Base-by-base conservation (phyloP, 2,329 filamentous ascomycete species). In the Neurospora sp. region DNA sequence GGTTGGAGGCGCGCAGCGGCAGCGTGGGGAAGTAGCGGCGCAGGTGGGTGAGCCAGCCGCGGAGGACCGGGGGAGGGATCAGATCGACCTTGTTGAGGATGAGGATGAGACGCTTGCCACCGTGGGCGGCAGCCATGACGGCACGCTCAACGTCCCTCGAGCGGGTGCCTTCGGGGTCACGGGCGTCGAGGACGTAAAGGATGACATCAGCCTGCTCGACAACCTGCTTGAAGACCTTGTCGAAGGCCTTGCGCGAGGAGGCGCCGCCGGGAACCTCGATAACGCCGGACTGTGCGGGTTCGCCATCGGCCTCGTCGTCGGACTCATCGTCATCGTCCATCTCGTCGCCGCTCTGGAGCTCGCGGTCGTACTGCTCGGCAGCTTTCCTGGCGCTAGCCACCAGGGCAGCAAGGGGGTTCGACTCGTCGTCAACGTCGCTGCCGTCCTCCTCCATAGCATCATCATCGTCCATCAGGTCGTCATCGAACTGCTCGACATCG, bases 81-180 rank as follows among this genome's bases (percentile, higher is more conserved):
- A 97, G 86, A 79, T 97, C 94, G 78, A 97, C 94, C 87, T 97
- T 97, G 89, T 97, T 97, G 75, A 97, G 85, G 70, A 97, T 88
- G 71, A 97, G 88, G 71, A 97, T 97, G 71, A 97, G 85, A 68
- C 94, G 88, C 84, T 97, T 97, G 74, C 90, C 90, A 70, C 91
- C 92, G 38, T 86, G 87, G 15, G 93, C 91, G 10, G 93, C 91
- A n/a, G 93, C 91, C 91, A 96, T 94, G 79, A 97, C 89, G 81
- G 91, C 90, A 72, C 93, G 90, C 84, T 97, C 94, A 66, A 97
- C 91, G 74, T 97, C 93, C 78, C 91, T 91, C 43, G 94, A 97
- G 73, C 94, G 87, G 38, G 94, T 97, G 71, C 93, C 93, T 79
- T 96, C 91, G 1, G 94, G 94, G 77, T 97, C 93, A 75, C 94